phyloP scores from a whole-genome alignment of 768 basidiomycete species.

The Boletus vinaceobasis region DNA sequence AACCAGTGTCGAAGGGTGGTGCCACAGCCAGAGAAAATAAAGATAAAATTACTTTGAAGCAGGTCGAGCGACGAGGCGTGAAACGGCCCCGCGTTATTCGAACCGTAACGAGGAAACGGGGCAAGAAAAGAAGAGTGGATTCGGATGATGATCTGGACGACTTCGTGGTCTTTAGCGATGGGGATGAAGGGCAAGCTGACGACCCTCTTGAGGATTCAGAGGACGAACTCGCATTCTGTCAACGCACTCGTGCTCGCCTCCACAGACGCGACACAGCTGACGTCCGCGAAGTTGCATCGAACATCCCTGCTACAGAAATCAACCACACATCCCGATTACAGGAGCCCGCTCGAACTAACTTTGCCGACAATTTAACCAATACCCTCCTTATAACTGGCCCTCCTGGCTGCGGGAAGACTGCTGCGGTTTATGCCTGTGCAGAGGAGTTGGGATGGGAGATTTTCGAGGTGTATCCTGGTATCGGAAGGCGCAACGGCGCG shows the following conservation, averaged over 20 bases:
- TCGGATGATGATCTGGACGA: constrained; percentile 54
- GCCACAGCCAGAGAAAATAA: constrained; percentile 8
- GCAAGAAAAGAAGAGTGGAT: constrained; percentile 53
- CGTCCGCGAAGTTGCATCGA: constrained; percentile 1
- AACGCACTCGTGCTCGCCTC: constrained; percentile 21
- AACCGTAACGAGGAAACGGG: constrained; percentile 42
- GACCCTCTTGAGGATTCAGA: constrained; percentile 38
- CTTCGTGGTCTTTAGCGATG: constrained; percentile 51
- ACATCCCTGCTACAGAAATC: not conserved
- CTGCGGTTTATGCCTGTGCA: constrained; percentile 90
- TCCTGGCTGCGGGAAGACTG: constrained; percentile 84
- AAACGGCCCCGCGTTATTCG: constrained; percentile 64
- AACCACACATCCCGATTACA: constrained; percentile 8
- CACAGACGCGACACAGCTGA: constrained; percentile 1
- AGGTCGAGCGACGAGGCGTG: constrained; percentile 32
- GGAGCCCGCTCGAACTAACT: constrained; percentile 19
- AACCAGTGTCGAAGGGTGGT: not conserved
- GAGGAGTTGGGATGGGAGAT: constrained; percentile 93
- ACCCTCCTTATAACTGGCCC: constrained; percentile 85
- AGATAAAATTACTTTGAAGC: constrained; percentile 25
- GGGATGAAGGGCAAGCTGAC: constrained; percentile 28
- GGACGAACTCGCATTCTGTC: constrained; percentile 32
- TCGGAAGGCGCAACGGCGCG: constrained; percentile 81
- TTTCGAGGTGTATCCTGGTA: constrained; percentile 95
- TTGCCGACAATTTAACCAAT: constrained; percentile 64